Base-by-base conservation (phyloP, 1,284 basidiomycete genomes). In the Violaceomyces palustris region DNA sequence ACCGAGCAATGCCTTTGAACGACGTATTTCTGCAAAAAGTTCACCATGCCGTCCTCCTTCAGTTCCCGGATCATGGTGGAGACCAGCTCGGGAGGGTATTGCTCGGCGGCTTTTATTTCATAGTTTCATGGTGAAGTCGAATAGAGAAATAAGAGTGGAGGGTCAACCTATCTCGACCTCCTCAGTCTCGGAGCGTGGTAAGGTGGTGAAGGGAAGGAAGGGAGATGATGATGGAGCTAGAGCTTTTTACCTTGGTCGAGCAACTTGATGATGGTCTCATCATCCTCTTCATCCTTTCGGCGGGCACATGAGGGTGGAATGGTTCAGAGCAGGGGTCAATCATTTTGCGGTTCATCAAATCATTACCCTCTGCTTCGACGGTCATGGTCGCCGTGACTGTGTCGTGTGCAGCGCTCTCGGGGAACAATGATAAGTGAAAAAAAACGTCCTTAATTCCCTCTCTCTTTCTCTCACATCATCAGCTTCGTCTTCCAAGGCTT, bases 401-500 rank as follows among this genome's bases (percentile, higher is more conserved):
- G n/a, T n/a, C n/a, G n/a, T n/a, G n/a, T n/a, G n/a, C n/a, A n/a
- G n/a, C n/a, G n/a, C n/a, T n/a, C n/a, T n/a, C n/a, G n/a, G n/a
- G n/a, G n/a, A n/a, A n/a, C n/a, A n/a, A n/a, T n/a, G n/a, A n/a
- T n/a, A n/a, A n/a, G n/a, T n/a, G n/a, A n/a, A n/a, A n/a, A n/a
- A n/a, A n/a, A n/a, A n/a, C 5, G 22, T 23, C 22, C 22, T 6
- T 7, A 15, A 12, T 26, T 35, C 9, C 21, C 24, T 6, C 4
- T 11, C 26, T 18, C 36, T 7, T 27, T 22, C 3, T 30, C 24
- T 18, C 36, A 65, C 67, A 29, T 39, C 41, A 25, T 71, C 64
- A 6, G 68, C 69, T 18, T 51, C 45, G 9, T 62, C 64, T 46
- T 72, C 69, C 21, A 72, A 47, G 2, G 52, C 46, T 4, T 67